These are phyloP conservation scores for Saccharum hybrid DNA, from an alignment of 202 grass and related monocot species.

Conservation along the genomic window DNA sequence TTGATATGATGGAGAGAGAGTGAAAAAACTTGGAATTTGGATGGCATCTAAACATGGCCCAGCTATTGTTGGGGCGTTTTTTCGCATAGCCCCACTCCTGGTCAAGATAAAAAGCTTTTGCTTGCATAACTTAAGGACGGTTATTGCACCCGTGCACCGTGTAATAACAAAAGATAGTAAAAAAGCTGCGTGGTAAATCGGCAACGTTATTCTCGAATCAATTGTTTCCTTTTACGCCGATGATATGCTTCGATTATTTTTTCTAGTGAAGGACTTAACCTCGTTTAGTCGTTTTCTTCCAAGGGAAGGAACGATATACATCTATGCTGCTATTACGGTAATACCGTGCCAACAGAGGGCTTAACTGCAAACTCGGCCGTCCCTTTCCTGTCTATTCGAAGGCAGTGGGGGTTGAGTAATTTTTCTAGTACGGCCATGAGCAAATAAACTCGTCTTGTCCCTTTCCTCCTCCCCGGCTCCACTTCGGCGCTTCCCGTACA, in stretches of 20 bases:
- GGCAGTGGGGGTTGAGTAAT: conserved; percentile 32
- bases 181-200: neutral
- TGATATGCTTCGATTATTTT: neutral
- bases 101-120: neutral
- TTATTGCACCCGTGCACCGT: neutral
- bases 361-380: conserved; percentile 13
- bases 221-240: conserved; percentile 11
- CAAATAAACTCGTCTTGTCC: conserved; percentile 46
- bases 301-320: neutral
- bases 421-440: neutral
- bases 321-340: neutral
- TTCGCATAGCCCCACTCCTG: neutral
- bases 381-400: conserved; percentile 34
- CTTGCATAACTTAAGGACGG: neutral
- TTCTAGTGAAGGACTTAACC: neutral
- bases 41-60: too few species aligned
- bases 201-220: neutral
- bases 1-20: too few species aligned
- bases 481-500: neutral
- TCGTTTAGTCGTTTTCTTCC: neutral
- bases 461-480: neutral
- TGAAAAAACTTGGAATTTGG: too few species aligned
- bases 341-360: neutral
- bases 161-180: neutral
- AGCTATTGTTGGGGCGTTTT: conserved; percentile 17